Base-by-base conservation (phyloP, 1,139 yeast species). In the Geotrichum carabidarum region DNA sequence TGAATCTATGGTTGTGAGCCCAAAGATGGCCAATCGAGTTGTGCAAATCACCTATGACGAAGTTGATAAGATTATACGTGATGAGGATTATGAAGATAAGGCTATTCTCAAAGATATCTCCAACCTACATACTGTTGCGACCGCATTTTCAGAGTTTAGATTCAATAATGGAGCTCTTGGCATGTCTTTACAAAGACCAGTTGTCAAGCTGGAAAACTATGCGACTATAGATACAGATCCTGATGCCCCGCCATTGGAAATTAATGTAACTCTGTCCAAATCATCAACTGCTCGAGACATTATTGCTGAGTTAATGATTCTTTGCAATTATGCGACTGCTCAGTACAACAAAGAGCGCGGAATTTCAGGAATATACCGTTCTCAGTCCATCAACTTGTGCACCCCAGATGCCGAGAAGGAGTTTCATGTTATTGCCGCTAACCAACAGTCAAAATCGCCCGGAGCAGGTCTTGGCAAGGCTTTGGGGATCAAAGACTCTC, bases 291-390 rank as follows among this genome's bases (percentile, higher is more conserved):
- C 57, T 9, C 46, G 53, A 7, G 57, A 46, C 8, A 55, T 91
- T 34, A 97, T 91, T 2, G 79, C 93, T 0, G 95, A 90, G 66
- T 70, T 86, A 55, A 91, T 91, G 98, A 78, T 91, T 35, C 71
- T 80, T 41, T 88, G 94, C 1, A 90, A 90, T 66, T 73, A 78
- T 34, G 70, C 83, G 1, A 78, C 83, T 1, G 91, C 91, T 0
- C 60, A 67, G 1, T 80, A 74, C 62, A 80, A 86, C 12, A 44
- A 60, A 7, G 62, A 70, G 15, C 69, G 78, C 37, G 63, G 71
- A 0, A 77, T 86, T 8, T 83, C 89, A 1, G 80, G 83, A 8
- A 72, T 89, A 1, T 86, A 75, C 68, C 72, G 82, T 37, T 73
- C 78, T 43, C 81, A 86, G 60, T 65, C 69, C 22, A 60, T 81